Evolutionary conservation across 1,284 basidiomycete genomes (phyloP), one percentile per base, ranked within the genome.

Genomic region (Trametes versicolor): DNA sequence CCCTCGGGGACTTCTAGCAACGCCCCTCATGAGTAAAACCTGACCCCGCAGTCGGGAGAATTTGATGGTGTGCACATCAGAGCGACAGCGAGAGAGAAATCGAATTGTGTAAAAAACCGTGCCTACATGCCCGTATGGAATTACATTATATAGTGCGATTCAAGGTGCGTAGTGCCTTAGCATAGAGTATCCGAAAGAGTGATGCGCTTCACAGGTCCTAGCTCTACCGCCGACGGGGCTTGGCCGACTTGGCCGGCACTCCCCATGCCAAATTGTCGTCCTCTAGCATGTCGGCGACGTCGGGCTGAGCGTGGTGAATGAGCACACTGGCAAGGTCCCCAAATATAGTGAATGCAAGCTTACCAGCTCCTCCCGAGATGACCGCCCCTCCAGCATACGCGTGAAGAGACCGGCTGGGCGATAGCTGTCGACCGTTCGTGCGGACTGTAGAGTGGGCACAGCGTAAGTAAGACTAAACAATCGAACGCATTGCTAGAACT

Each of bases 261-360:
- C 54, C 64, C 68, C 68, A 70, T 12, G 68, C 63, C 6, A 53
- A 56, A 50, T 70, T 67, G 25, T 70, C 68, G 41, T 67, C 68
- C 29, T 70, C 68, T 47, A 70, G 66, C 62, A 65, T 59, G 37
- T 70, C 68, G 9, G 68, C 68, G 15, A 49, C 51, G 21, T 53
- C 64, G 34, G 37, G 50, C 41, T 53, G 25, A 7, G 12, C 36
- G 15, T 5, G 8, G 15, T 4, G 17, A 12, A 47, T 53, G 32
- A 63, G 45, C 21, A n/a, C 19, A n/a, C 12, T 50, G 1, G 2
- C 7, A n/a, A 9, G 34, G 37, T 8, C n/a, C 4, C 4, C 21
- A 12, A 15, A 25, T 12, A 17, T 4, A 15, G 27, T 10, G 21
- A 39, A 23, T 4, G 23, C 21, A 50, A 10, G 27, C 57, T 49